These are phyloP conservation scores for Phytophthora aleatoria DNA, from an alignment of 352 stramenopile species.

Conservation along the genomic window DNA sequence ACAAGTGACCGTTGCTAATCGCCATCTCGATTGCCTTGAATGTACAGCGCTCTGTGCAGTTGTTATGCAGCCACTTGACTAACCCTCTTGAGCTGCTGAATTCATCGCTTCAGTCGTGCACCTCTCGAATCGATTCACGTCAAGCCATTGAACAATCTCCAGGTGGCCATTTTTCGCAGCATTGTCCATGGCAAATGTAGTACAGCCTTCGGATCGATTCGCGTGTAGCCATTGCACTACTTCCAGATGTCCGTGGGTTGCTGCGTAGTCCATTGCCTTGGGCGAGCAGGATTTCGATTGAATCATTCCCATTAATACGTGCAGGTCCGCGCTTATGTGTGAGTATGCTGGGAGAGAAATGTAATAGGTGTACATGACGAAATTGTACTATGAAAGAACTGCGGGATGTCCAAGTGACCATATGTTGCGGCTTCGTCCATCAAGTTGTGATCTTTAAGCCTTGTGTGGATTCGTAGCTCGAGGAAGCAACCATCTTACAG, in stretches of 20 bases:
- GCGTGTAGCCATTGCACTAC: conserved; percentile 1
- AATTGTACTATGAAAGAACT: neutral
- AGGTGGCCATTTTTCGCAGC: neutral
- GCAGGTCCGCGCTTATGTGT: no score
- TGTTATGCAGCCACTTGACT: neutral
- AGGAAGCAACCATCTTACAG: conserved; percentile 1
- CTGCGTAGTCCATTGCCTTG: neutral
- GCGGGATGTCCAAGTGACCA: neutral
- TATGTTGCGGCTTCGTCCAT: neutral
- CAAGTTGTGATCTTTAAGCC: neutral
- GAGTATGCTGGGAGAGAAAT: no score
- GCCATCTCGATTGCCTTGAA: neutral
- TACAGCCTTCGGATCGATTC: neutral
- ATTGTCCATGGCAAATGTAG: neutral
- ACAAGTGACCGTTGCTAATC: neutral
- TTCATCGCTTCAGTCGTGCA: neutral
- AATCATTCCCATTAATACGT: no score
- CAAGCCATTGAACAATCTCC: neutral
- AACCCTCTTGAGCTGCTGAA: neutral
- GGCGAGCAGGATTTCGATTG: neutral
- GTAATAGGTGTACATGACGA: no score
- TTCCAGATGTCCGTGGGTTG: neutral
- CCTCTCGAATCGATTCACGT: neutral
- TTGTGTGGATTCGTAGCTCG: neutral
- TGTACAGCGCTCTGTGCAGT: neutral